These are phyloP conservation scores for Tagetes erecta DNA, from an alignment of 129 eudicot species.

Conservation along the genomic window DNA sequence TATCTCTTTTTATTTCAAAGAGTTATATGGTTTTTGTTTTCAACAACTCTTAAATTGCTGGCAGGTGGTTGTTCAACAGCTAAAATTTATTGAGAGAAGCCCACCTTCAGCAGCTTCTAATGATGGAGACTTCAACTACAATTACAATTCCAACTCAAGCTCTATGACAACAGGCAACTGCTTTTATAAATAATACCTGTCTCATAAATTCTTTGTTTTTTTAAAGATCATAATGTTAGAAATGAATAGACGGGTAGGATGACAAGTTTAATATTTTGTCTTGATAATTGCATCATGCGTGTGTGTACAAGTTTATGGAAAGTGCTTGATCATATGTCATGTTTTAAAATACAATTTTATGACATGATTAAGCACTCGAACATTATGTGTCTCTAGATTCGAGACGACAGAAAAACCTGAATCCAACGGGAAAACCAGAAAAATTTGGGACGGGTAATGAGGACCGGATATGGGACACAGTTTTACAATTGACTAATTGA, in stretches of 20 bases:
- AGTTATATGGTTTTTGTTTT: background rate
- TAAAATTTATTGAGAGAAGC: conserved; percentile 73
- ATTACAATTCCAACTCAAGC: conserved; percentile 23
- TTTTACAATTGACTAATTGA: background rate
- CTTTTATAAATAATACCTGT: background rate
- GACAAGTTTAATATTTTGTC: background rate
- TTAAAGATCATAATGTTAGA: no score
- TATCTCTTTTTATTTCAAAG: background rate
- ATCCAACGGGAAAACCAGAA: background rate
- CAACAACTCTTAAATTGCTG: conserved; percentile 17
- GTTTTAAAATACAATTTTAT: background rate
- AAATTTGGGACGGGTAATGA: background rate
- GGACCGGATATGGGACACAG: background rate
- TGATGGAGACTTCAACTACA: conserved; percentile 51
- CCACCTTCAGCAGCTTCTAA: conserved; percentile 43
- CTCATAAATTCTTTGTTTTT: background rate
- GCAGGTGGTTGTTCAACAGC: conserved; percentile 90
- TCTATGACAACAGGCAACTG: conserved; percentile 47
- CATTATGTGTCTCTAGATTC: background rate
- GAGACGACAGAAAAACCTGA: background rate
- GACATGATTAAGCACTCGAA: background rate
- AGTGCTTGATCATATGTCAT: background rate
- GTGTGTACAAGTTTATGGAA: background rate
- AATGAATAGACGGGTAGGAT: background rate
- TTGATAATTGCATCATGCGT: conserved; percentile 5